Base-by-base conservation (phyloP, 2,329 filamentous ascomycete species). In the Metarhizium anisopliae region DNA sequence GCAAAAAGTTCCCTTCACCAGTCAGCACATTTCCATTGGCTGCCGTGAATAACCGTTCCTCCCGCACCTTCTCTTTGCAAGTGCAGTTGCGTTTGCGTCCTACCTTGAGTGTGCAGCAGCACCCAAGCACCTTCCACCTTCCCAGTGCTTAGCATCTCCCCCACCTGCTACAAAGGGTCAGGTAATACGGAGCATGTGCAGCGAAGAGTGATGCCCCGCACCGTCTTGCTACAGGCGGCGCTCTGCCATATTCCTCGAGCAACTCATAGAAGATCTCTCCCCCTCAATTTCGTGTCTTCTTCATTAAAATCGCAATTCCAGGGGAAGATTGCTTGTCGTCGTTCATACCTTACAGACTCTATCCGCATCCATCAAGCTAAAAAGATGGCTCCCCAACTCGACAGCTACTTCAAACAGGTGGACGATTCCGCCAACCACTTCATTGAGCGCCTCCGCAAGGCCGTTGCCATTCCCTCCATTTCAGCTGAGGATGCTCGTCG, bases 391-490 rank as follows among this genome's bases (percentile, higher is more conserved):
- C 90, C 91, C 59, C 84, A 95, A 72, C 84, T 99, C 64, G 90
- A 96, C 72, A 81, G 86, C 61, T 97, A 88, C 79, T 97, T 96
- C 80, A 85, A 90, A 75, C 85, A 96, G 81, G 90, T 96, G 65
- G 91, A 96, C 73, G 76, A 75, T 69, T 79, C 92, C 66, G 82
- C 90, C 52, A 82, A 85, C 62, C 78, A 83, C 68, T 96, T 96
- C 76, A 95, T 96, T 72, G 87, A 95, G 65, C 87, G 93, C 64
- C 84, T 99, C 58, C 83, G 89, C 68, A 85, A 92, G 73, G 94
- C 94, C 55, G 94, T 99, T 58, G 93, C 92, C 53, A 99, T 99
- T 66, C 94, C 94, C 20, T 99, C 94, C 60, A 82, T 99, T 70
- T 97, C 93, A 38, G 89, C 93, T 51, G 92, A 96, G 60, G 90